Evolutionary conservation across 768 basidiomycete species (phyloP), one percentile per base, ranked within the genome.

Genomic region (Amanita rubescens): DNA sequence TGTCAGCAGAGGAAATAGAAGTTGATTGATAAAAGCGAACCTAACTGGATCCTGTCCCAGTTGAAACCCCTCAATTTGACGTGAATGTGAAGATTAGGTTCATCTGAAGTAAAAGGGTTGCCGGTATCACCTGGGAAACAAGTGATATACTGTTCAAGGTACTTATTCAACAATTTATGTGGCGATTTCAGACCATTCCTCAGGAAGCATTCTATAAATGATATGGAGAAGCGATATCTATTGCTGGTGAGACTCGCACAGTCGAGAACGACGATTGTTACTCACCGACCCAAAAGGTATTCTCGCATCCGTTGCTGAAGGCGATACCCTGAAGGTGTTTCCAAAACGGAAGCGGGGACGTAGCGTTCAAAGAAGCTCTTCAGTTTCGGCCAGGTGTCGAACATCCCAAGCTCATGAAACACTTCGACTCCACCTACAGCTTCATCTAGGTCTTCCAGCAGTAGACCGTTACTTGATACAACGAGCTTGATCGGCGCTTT

Each of bases 161-260:
- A 55, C 49, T 49, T 48, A 49, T 54, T 53, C 39, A 60, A 30
- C 48, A 58, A 50, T 44, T 20, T 51, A 33, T 60, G 57, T n/a
- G 56, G 59, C 24, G 57, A 58, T 56, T 60, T 12, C 54, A 60
- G 51, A 17, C 59, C 59, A 42, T 58, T 58, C 55, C 27, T 56
- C 57, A 60, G 44, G 54, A 60, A 54, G 54, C 45, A 54, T 53
- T 58, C 59, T 46, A 60, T 30, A 58, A 58, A 60, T 27, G 57
- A 56, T 53, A 54, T 43, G 51, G 51, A 55, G n/a, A n/a, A n/a
- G n/a, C n/a, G n/a, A n/a, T n/a, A n/a, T n/a, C n/a, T n/a, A n/a
- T n/a, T n/a, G n/a, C 30, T 25, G 48, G 52, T 58, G 20, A 54
- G 59, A 46, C 42, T 51, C 51, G 14, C 33, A 52, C 27, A 42